Conservation (phyloP, 129 eudicot genomes). For the Flaveria brownii region DNA sequence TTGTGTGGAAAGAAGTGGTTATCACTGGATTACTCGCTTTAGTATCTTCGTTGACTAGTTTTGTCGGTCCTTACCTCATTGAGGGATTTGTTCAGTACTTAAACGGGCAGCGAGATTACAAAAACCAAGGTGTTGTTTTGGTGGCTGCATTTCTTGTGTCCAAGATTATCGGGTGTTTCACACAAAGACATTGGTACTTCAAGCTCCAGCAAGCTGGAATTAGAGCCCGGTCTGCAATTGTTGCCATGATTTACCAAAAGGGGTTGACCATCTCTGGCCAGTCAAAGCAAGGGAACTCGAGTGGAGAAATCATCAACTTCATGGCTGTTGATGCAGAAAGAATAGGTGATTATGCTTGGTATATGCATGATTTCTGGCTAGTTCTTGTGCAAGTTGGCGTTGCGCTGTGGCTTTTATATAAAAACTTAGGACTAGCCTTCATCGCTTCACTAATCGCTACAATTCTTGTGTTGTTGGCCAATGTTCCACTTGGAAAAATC, state of each 20-base stretch:
- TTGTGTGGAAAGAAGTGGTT: conserved; percentile 66
- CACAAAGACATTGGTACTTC: conserved; percentile 76
- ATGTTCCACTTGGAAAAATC: conserved; percentile 61
- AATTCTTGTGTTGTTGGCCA: conserved; percentile 63
- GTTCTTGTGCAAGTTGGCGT: conserved; percentile 66
- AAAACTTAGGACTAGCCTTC: conserved; percentile 75
- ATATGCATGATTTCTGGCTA: conserved; percentile 86
- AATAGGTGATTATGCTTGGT: conserved; percentile 72
- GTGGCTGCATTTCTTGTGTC: conserved; percentile 66
- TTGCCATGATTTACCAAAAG: conserved; percentile 73
- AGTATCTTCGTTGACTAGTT: conserved; percentile 50
- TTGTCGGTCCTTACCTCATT: conserved; percentile 84
- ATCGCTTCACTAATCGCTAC: conserved; percentile 69
- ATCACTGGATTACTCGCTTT: conserved; percentile 53
- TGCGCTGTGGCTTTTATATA: conserved; percentile 64
- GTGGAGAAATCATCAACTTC: conserved; percentile 86
- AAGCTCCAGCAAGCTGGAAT: conserved; percentile 71
- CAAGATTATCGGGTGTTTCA: conserved; percentile 63
- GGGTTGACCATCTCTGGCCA: conserved; percentile 72
- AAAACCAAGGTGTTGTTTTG: conserved; percentile 61
- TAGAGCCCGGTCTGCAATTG: conserved; percentile 65
- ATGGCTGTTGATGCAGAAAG: conserved; percentile 96
- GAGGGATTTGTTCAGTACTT: conserved; percentile 80
- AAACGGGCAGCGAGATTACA: conserved; percentile 46
- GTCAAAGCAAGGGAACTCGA: conserved; percentile 66